These are phyloP conservation scores for Emergomyces orientalis DNA, from an alignment of 2,329 filamentous ascomycete species.

Conservation along the genomic window DNA sequence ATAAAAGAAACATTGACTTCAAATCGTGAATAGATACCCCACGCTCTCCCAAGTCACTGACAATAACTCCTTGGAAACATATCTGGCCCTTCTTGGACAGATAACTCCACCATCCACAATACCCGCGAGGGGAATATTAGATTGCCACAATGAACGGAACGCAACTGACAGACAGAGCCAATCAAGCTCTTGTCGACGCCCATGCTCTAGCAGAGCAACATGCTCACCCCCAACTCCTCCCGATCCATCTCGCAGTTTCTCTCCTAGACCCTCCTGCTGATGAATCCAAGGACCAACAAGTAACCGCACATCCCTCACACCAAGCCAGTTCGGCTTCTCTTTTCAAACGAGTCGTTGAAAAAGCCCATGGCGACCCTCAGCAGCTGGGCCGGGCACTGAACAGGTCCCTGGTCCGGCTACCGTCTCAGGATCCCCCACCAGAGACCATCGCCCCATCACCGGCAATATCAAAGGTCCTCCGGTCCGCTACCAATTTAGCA, in stretches of 20 bases:
- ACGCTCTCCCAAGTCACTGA: neutral
- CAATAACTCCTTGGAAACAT: neutral
- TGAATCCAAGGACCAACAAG: conserved; percentile 69
- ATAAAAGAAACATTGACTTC: neutral
- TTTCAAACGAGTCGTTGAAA: conserved; percentile 88
- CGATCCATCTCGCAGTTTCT: conserved; percentile 69
- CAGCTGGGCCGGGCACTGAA: conserved; percentile 81
- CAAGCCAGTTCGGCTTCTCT: conserved; percentile 59
- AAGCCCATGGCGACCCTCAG: conserved; percentile 86
- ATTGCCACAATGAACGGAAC: conserved; percentile 35
- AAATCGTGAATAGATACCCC: neutral
- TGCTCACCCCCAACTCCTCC: conserved; percentile 79
- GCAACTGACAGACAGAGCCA: conserved; percentile 84
- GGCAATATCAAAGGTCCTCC: conserved; percentile 69
- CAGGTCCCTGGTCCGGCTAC: conserved; percentile 80
- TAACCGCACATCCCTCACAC: conserved; percentile 54
- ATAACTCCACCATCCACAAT: neutral
- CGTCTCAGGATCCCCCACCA: conserved; percentile 89
- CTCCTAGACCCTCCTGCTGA: conserved; percentile 40
- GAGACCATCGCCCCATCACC: conserved; percentile 78
- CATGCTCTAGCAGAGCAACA: conserved; percentile 83
- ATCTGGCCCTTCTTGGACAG: too few species aligned
- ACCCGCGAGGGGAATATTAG: neutral
- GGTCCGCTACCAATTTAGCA: conserved; percentile 77
- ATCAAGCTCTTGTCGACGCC: conserved; percentile 81